Evolutionary conservation across 139 green algal species (phyloP).

Genomic region (Spirogloea muscicola): DNA sequence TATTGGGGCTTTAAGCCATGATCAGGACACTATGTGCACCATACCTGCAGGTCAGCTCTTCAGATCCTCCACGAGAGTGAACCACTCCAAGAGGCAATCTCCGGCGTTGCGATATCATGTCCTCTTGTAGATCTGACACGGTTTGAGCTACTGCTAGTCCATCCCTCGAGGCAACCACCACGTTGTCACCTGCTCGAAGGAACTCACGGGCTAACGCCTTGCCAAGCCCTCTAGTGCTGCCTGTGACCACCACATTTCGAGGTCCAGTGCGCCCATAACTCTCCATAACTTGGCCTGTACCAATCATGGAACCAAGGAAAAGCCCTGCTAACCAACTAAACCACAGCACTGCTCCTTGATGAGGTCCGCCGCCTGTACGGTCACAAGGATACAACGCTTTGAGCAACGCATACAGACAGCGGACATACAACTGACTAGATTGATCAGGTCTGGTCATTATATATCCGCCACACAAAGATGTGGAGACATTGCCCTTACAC

Average conservation of each 20-base stretch:
- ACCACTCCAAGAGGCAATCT: neutral
- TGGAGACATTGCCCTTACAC: no score
- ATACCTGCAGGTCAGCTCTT: neutral
- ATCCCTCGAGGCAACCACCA: slow-evolving; percentile 66
- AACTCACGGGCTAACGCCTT: slow-evolving; percentile 81
- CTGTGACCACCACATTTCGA: slow-evolving; percentile 66
- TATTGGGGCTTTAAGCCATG: neutral
- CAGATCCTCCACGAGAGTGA: neutral
- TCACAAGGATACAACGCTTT: no score
- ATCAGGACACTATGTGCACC: slow-evolving; percentile 2
- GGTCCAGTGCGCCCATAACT: no score
- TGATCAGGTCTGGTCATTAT: no score
- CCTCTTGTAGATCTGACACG: slow-evolving; percentile 45
- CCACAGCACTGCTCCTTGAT: no score
- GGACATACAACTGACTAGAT: no score
- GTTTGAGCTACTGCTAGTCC: slow-evolving; percentile 7
- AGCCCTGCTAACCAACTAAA: no score
- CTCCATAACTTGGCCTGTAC: no score
- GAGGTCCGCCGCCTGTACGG: no score
- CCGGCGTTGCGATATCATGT: slow-evolving; percentile 13
- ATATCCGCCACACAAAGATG: no score
- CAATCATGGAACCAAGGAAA: no score
- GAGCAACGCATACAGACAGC: no score
- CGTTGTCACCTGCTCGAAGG: slow-evolving; percentile 59
- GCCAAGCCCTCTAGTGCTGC: slow-evolving; percentile 66